Evolutionary conservation across 1,284 basidiomycete species (phyloP).

Genomic region (Microbotryum intermedium): DNA sequence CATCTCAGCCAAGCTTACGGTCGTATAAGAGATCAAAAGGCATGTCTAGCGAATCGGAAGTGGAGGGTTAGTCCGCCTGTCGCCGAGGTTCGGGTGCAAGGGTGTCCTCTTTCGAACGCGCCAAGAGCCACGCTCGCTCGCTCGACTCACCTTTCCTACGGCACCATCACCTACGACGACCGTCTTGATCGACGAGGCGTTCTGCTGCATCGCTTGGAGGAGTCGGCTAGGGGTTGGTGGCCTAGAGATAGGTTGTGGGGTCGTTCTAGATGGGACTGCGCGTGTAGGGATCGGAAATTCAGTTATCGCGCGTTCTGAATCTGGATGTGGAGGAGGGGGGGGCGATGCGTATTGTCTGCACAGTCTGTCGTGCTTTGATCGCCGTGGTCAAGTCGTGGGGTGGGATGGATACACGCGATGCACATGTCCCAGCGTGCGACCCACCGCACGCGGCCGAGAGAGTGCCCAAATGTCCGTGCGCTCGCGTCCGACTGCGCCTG

Average conservation of each 20-base stretch:
- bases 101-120: background rate
- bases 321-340: background rate
- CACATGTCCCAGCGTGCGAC: no score
- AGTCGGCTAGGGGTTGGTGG: no score
- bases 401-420: no score
- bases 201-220: slow-evolving; percentile 12
- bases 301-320: background rate
- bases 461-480: no score
- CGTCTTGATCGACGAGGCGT: slow-evolving; percentile 30
- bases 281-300: background rate
- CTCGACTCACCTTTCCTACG: slow-evolving; percentile 87
- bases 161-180: slow-evolving; percentile 99
- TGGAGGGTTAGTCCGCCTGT: background rate
- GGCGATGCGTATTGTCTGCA: no score
- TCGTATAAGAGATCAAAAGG: slow-evolving; percentile 93
- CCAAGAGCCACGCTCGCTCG: no score
- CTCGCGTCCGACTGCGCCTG: no score
- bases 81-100: background rate
- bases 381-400: no score
- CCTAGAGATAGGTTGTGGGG: no score
- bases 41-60: slow-evolving; percentile 59
- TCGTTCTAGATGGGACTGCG: no score
- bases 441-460: no score
- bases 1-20: slow-evolving; percentile 41
- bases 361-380: no score